phyloP scores from a whole-genome alignment of 345 rosid species.

The Populus pruinosa region DNA sequence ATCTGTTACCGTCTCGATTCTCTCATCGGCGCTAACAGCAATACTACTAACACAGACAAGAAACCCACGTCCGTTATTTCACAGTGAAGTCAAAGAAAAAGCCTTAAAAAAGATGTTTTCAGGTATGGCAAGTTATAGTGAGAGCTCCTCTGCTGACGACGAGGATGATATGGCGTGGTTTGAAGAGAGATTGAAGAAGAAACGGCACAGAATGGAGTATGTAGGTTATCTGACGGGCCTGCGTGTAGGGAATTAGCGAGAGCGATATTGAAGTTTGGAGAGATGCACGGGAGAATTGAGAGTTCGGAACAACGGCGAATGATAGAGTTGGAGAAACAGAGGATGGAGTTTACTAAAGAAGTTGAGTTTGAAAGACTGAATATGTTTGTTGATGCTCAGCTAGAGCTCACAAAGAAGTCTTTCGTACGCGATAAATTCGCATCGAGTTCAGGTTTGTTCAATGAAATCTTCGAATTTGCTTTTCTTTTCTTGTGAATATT shows the following conservation, averaged over 20 bases:
- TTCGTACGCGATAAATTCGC: background rate
- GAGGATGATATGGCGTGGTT: slow-evolving; percentile 9
- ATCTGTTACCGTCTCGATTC: slow-evolving; percentile 20
- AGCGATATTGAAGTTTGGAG: slow-evolving; percentile 26
- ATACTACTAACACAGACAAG: background rate
- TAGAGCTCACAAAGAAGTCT: slow-evolving; percentile 6
- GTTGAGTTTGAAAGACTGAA: slow-evolving; percentile 27
- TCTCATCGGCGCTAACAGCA: slow-evolving; percentile 9
- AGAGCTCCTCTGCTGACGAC: background rate
- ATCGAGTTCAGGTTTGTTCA: slow-evolving; percentile 8
- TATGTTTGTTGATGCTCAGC: slow-evolving; percentile 18
- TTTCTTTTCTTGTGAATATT: background rate
- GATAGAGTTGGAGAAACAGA: slow-evolving; percentile 32
- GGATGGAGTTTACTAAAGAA: slow-evolving; percentile 30
- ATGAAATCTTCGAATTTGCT: background rate
- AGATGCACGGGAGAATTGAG: slow-evolving; percentile 24
- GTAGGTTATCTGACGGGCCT: slow-evolving; percentile 18
- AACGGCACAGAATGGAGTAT: slow-evolving; percentile 22
- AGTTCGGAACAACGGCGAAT: slow-evolving; percentile 20
- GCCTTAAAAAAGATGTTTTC: background rate
- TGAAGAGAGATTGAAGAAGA: slow-evolving; percentile 22
- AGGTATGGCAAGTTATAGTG: background rate
- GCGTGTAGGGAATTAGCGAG: slow-evolving; percentile 25
- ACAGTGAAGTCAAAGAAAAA: slow-evolving; percentile 8
- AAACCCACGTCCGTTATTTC: background rate